Evolutionary conservation across 306 rosid genomes (phyloP).

Genomic region (Quercus wislizeni): DNA sequence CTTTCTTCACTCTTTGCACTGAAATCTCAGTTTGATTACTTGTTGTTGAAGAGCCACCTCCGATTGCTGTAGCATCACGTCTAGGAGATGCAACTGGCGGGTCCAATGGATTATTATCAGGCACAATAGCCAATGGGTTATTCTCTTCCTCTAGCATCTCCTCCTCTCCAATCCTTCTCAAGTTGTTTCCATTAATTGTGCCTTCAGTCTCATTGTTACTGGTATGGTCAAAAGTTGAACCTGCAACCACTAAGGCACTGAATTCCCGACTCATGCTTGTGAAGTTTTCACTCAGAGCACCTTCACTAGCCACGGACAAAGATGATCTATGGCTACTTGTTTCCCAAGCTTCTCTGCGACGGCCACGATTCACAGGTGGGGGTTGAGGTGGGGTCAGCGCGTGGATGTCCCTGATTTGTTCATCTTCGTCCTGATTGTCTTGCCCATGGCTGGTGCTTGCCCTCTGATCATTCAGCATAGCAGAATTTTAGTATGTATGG

Average conservation of each 20-base stretch:
- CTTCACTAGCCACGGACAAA: conserved; percentile 59
- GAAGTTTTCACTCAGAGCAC: conserved; percentile 62
- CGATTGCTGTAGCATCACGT: neutral
- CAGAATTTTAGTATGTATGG: neutral
- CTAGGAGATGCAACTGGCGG: conserved; percentile 36
- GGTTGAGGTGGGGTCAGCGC: conserved; percentile 67
- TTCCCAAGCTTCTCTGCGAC: conserved; percentile 60
- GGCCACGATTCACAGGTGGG: conserved; percentile 25
- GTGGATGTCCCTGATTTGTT: conserved; percentile 75
- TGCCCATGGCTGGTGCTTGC: conserved; percentile 30
- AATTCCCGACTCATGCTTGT: conserved; percentile 84
- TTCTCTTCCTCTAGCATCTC: conserved; percentile 53
- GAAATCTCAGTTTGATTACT: conserved; percentile 42
- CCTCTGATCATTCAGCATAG: conserved; percentile 50
- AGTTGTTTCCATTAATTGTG: conserved; percentile 1
- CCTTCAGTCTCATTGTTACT: conserved; percentile 14
- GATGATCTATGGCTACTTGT: conserved; percentile 56
- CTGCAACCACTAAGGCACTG: conserved; percentile 89
- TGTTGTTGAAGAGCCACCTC: neutral
- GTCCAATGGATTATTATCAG: conserved; percentile 47
- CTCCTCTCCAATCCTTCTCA: conserved; percentile 86
- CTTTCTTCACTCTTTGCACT: conserved; percentile 82
- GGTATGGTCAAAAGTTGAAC: conserved; percentile 48
- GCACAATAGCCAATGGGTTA: conserved; percentile 82
- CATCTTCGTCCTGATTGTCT: conserved; percentile 26